These are phyloP conservation scores for Gossypium longicalyx DNA, from an alignment of 345 rosid genomes.

Conservation along the genomic window DNA sequence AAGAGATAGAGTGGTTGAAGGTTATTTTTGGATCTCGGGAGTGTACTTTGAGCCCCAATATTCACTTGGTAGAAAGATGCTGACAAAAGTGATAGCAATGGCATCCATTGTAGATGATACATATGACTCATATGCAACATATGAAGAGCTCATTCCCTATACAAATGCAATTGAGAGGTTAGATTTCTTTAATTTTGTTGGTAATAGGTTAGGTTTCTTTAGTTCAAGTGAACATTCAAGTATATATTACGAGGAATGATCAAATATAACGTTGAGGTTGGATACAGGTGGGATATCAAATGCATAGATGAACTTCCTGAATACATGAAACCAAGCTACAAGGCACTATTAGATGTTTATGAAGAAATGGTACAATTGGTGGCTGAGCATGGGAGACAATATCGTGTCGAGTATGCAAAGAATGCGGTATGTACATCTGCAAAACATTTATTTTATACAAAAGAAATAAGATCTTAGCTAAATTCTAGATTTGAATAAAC, in stretches of 20 bases:
- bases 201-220: too few species aligned
- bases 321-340: constrained; percentile 34
- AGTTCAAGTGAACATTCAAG: not conserved
- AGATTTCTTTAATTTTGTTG: not conserved
- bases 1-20: constrained; percentile 27
- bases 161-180: constrained; percentile 26
- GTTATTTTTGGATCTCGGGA: constrained; percentile 25
- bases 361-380: constrained; percentile 24
- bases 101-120: constrained; percentile 24
- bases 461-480: too few species aligned
- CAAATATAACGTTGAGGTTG: not conserved
- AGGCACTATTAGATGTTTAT: constrained; percentile 30
- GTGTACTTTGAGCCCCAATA: constrained; percentile 25
- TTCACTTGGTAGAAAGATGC: constrained; percentile 14
- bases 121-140: constrained; percentile 21
- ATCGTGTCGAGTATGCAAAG: constrained; percentile 24
- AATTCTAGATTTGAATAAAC: too few species aligned
- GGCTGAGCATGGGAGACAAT: constrained; percentile 12
- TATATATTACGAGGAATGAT: not conserved
- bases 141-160: constrained; percentile 19
- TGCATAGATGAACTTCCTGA: constrained; percentile 22
- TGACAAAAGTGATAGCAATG: constrained; percentile 22
- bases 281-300: constrained; percentile 23
- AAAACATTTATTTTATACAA: not conserved
- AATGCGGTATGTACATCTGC: constrained; percentile 17